Percentiles rank a stretch among this genome's conserved stretches.
phyloP scores from a whole-genome alignment of 208 protist species.

The Acanthamoeba castellanii region DNA sequence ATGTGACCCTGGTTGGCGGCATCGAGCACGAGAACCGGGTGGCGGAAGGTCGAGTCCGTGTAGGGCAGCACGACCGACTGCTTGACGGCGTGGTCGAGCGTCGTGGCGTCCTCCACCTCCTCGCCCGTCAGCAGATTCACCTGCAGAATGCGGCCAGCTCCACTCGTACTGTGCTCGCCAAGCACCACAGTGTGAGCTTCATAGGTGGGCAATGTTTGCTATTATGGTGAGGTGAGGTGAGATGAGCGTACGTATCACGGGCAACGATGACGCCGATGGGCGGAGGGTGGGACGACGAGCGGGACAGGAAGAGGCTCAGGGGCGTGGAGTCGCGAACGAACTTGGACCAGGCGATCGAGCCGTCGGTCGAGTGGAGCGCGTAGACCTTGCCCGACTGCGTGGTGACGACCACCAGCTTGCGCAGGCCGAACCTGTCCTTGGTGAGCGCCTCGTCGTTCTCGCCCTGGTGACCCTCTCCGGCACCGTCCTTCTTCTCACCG shows the following conservation, averaged over 20 bases:
- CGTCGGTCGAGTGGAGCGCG: slow-evolving; percentile 54
- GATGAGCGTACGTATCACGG: neutral
- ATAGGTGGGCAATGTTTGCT: no score
- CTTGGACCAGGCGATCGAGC: slow-evolving; percentile 6
- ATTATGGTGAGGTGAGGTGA: no score
- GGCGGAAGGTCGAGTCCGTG: neutral
- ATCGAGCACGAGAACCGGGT: slow-evolving; percentile 35
- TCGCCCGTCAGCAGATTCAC: slow-evolving; percentile 64
- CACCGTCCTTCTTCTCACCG: neutral
- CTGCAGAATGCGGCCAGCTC: slow-evolving; percentile 1
- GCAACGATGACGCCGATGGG: slow-evolving; percentile 33
- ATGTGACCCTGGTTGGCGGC: neutral
- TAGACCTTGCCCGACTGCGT: slow-evolving; percentile 54
- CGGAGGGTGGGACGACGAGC: slow-evolving; percentile 25
- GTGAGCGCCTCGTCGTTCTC: slow-evolving; percentile 36
- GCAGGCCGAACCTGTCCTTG: slow-evolving; percentile 58
- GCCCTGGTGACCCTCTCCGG: neutral
- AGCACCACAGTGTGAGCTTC: no score
- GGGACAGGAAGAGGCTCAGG: slow-evolving; percentile 6
- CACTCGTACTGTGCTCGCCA: neutral
- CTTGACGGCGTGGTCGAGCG: slow-evolving; percentile 1
- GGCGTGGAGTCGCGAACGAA: neutral
- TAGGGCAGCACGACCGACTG: slow-evolving; percentile 48
- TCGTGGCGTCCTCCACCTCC: neutral
- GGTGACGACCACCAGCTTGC: slow-evolving; percentile 41